These are phyloP conservation scores for Cyberlindnera veronae DNA, from an alignment of 805 yeast genomes.

Conservation along the genomic window DNA sequence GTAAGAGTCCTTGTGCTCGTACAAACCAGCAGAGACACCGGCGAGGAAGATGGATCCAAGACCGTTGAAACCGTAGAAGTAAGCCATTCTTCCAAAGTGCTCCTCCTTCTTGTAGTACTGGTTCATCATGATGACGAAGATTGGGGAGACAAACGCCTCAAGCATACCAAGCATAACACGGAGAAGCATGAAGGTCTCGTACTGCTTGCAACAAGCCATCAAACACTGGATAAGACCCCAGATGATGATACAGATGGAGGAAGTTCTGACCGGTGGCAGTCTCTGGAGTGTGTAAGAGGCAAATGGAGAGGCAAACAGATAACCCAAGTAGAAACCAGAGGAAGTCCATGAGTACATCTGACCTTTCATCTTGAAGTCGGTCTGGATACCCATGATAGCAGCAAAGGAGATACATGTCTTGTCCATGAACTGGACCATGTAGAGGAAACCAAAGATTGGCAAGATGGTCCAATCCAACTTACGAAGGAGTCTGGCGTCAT, in stretches of 20 bases:
- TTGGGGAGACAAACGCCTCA: slow-evolving; percentile 39
- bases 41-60: slow-evolving; percentile 40
- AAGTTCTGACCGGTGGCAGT: slow-evolving; percentile 34
- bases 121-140: slow-evolving; percentile 19
- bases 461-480: slow-evolving; percentile 37
- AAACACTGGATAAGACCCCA: slow-evolving; percentile 47
- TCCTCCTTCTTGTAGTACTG: slow-evolving; percentile 26
- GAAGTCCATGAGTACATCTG: slow-evolving; percentile 42
- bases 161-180: slow-evolving; percentile 48
- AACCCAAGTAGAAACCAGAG: slow-evolving; percentile 53
- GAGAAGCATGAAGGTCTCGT: slow-evolving; percentile 42
- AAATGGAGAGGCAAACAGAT: slow-evolving; percentile 45
- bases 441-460: slow-evolving; percentile 30
- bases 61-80: slow-evolving; percentile 28
- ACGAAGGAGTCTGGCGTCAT: slow-evolving; percentile 32
- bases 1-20: slow-evolving; percentile 25
- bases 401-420: slow-evolving; percentile 40
- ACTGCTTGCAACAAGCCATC: slow-evolving; percentile 39
- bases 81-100: slow-evolving; percentile 33
- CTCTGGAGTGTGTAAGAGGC: slow-evolving; percentile 42
- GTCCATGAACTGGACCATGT: slow-evolving; percentile 40
- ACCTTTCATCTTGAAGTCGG: slow-evolving; percentile 40
- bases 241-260: slow-evolving; percentile 40
- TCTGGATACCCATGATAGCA: slow-evolving; percentile 40
- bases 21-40: slow-evolving; percentile 42